These are phyloP conservation scores for Pythium grandisporangium DNA, from an alignment of 352 stramenopile species.

Conservation along the genomic window DNA sequence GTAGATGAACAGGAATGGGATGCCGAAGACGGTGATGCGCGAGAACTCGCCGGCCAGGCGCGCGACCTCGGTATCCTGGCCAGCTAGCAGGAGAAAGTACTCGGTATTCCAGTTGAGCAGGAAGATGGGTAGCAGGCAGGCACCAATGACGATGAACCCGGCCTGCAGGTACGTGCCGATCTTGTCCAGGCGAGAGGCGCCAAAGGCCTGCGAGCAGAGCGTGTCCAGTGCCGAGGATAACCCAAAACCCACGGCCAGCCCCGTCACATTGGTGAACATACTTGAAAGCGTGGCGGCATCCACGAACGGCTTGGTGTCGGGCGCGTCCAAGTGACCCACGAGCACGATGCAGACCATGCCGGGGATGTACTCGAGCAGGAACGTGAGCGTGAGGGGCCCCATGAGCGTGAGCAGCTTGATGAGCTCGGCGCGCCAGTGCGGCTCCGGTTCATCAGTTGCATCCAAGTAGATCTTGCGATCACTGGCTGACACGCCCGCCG, in stretches of 20 bases:
- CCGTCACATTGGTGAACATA: conserved; percentile 66
- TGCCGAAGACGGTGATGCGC: conserved; percentile 34
- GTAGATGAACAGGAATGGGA: conserved; percentile 73
- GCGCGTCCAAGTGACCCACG: conserved; percentile 50
- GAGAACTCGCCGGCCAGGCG: conserved; percentile 37
- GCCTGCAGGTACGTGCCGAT: conserved; percentile 68
- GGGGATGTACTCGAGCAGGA: conserved; percentile 42
- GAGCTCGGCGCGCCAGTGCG: conserved; percentile 31
- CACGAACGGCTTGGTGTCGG: conserved; percentile 45
- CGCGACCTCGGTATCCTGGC: conserved; percentile 39
- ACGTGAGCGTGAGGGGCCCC: conserved; percentile 37
- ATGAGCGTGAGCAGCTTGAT: conserved; percentile 29
- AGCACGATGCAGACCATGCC: conserved; percentile 52
- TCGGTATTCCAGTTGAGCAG: conserved; percentile 43
- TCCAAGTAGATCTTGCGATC: conserved; percentile 27
- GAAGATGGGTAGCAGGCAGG: conserved; percentile 26
- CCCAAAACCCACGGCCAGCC: conserved; percentile 50
- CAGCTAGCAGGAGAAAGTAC: conserved; percentile 26
- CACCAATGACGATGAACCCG: conserved; percentile 31
- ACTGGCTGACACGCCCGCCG: conserved; percentile 18
- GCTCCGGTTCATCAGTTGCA: conserved; percentile 29
- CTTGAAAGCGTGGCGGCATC: conserved; percentile 48
- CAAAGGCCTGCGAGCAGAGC: conserved; percentile 49
- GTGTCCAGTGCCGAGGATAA: conserved; percentile 57
- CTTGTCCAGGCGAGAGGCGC: conserved; percentile 27